Evolutionary conservation across 2,329 filamentous ascomycete genomes (phyloP), one percentile per base, ranked within the genome.

Genomic region (Xylariomycetidae sp.): DNA sequence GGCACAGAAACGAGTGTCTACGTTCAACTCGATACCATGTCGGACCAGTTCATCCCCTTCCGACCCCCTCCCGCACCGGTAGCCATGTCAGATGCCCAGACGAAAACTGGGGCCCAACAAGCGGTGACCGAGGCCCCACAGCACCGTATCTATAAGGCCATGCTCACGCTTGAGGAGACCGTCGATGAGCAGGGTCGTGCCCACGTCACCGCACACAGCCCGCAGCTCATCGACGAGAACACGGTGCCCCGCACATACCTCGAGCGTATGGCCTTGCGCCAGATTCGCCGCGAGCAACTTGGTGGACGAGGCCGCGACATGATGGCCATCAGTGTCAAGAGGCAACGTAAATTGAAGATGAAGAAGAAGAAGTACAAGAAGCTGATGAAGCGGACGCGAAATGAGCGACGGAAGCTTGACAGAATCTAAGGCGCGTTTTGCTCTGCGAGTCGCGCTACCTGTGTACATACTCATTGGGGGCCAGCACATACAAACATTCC

Each of bases 281-380:
- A 82, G 61, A 59, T 78, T 49, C 70, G 66, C 40, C 77, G 74
- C 38, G 72, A 79, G 43, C 70, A 77, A 35, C 64, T 66, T 32
- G 65, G 70, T 42, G 63, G 64, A 34, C 66, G 65, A 45, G 61
- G 47, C 52, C 59, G 59, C 34, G 54, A 60, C 40, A 89, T 95
- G 82, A 67, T 82, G 41, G 77, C 88, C 44, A 88, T 98, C 58
- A 94, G 87, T 57, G 90, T 96, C 50, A 88, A 83, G 72, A 77
- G 92, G 62, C 88, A 94, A 65, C 74, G 88, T 57, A 94, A 92
- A 69, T 69, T 96, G 56, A 95, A 88, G 79, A 98, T 98, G 89
- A 98, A 98, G 85, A 98, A 97, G 79, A 90, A 97, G 77, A 98
- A 98, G 81, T 95, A 95, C 67, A 97, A 96, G 88, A 98, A 98